A percentile compares a stretch with the other conserved stretches of the same genome.
phyloP scores from a whole-genome alignment of 129 eudicot genomes.

The Rutidosis leptorrhynchoides region DNA sequence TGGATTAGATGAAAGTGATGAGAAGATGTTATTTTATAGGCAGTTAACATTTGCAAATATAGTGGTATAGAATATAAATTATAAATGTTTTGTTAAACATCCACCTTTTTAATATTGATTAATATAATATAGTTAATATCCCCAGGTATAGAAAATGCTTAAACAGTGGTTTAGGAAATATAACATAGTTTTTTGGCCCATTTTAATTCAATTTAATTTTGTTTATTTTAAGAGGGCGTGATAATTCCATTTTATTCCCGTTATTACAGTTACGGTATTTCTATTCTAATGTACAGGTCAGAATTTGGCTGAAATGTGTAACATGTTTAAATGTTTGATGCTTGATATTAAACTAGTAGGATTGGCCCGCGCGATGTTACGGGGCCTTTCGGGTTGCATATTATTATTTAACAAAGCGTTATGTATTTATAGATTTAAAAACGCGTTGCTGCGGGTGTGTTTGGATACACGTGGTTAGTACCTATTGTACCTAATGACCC shows the following conservation, averaged over 20 bases:
- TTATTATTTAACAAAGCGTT: no score
- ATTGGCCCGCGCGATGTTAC: no score
- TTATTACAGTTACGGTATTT: constrained; percentile 9
- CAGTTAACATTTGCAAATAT: constrained; percentile 44
- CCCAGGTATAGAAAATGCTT: constrained; percentile 21
- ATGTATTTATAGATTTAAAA: no score
- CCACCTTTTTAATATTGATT: no score
- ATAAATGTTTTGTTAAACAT: not conserved
- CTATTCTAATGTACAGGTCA: not conserved
- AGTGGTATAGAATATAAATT: constrained; percentile 23
- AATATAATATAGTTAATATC: constrained; percentile 5
- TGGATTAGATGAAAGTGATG: constrained; percentile 51
- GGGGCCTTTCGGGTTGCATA: no score
- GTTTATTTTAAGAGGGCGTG: not conserved
- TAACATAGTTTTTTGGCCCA: not conserved
- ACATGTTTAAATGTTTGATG: not conserved
- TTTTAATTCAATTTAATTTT: no score
- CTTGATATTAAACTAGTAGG: no score
- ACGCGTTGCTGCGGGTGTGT: no score
- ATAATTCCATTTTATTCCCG: not conserved
- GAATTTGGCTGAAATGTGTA: constrained; percentile 5
- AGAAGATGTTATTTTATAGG: constrained; percentile 45
- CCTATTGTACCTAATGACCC: no score
- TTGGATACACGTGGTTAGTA: no score
- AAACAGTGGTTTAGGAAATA: constrained; percentile 6